Evolutionary conservation across 306 rosid genomes (phyloP), one percentile per base, ranked within the genome.

Genomic region (Styphnolobium japonicum): DNA sequence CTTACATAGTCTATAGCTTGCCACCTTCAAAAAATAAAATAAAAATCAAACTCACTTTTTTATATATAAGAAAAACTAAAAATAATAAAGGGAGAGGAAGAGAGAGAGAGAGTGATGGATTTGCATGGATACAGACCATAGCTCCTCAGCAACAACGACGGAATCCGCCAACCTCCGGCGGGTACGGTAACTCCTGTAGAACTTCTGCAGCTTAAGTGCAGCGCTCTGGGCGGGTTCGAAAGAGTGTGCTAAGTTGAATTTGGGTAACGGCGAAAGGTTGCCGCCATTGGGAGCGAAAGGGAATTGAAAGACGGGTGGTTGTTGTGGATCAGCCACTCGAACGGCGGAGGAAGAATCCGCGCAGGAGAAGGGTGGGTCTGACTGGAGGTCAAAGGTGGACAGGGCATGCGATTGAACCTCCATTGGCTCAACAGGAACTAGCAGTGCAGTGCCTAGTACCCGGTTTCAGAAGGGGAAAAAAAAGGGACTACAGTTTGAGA

Each of bases 161-260:
- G 93, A 77, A 85, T 89, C 96, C 0, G 96, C 96, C 29, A 91
- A 82, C 75, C 89, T 84, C 8, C 96, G 91, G 55, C 96, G 91
- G 5, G 93, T 89, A 11, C 91, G 96, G 67, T 91, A 89, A 66
- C 96, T 85, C 79, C 96, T 51, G 60, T 91, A 91, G 15, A 84
- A 86, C 84, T 87, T 91, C 88, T 91, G 96, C 66, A 91, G 25
- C 85, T 69, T 85, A 70, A 91, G 80, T 23, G 89, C 96, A 16
- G 94, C 94, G 5, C 10, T 53, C 4, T 67, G 82, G 15, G 77
- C 23, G 53, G 36, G 46, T 4, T 12, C 62, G 8, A 6, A 10
- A 23, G 39, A 76, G 9, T 61, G 21, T 10, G 77, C 22, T 4
- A n/a, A 39, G 14, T 36, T 52, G 74, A 5, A 15, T 66, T 56